phyloP scores from a whole-genome alignment of 768 basidiomycete genomes.

The Tubosaeta brunneosetosa region DNA sequence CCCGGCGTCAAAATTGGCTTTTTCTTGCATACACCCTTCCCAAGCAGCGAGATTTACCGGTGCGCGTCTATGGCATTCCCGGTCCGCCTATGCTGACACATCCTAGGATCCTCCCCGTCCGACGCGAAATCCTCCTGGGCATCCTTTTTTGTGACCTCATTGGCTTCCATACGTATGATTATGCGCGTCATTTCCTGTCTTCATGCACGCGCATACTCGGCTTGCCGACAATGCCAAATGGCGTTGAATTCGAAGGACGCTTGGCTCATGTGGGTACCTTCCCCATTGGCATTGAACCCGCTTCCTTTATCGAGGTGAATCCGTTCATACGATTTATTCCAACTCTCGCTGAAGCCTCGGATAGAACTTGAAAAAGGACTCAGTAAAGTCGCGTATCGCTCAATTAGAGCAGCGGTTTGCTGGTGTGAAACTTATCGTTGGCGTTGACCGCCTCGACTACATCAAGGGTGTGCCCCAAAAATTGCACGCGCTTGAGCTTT shows the following conservation, averaged over 20 bases:
- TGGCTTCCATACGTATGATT: constrained; percentile 99
- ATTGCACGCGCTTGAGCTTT: constrained; percentile 91
- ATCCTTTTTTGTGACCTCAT: constrained; percentile 95
- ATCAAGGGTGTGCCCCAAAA: constrained; percentile 99
- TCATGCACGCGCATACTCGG: constrained; percentile 96
- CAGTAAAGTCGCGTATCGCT: constrained; percentile 75
- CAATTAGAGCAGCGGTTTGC: constrained; percentile 87
- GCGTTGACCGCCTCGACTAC: constrained; percentile 97
- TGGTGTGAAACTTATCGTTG: constrained; percentile 95
- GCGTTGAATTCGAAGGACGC: constrained; percentile 93
- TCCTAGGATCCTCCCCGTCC: constrained; percentile 87
- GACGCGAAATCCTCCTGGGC: constrained; percentile 95
- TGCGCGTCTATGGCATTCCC: constrained; percentile 34
- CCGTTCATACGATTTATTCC: background rate
- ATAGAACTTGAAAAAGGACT: constrained; percentile 73
- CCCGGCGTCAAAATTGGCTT: constrained; percentile 91
- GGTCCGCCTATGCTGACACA: constrained; percentile 4
- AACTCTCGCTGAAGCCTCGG: constrained; percentile 1
- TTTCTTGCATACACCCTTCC: constrained; percentile 98
- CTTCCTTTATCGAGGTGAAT: constrained; percentile 78
- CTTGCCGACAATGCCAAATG: constrained; percentile 95
- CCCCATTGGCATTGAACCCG: constrained; percentile 97
- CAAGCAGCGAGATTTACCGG: constrained; percentile 96
- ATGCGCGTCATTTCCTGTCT: constrained; percentile 98
- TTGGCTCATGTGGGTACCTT: constrained; percentile 97